These are phyloP conservation scores for Dacryopinax spathularia DNA, from an alignment of 768 basidiomycete genomes.

Conservation along the genomic window DNA sequence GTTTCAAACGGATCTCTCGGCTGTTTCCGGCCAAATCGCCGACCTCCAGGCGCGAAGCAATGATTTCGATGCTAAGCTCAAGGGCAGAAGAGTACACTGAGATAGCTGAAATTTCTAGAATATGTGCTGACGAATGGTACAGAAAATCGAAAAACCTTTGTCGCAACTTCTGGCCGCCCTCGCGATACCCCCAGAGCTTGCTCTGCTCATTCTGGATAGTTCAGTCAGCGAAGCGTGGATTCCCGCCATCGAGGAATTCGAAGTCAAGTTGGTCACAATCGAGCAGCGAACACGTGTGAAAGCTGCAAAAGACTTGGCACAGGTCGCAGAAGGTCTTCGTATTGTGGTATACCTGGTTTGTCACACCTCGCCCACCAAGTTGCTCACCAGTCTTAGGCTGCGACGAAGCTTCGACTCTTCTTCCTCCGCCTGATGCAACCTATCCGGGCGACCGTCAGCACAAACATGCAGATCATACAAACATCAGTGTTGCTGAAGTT, in stretches of 20 bases:
- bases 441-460: constrained; percentile 66
- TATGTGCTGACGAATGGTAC: not conserved
- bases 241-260: constrained; percentile 62
- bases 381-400: constrained; percentile 40
- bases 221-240: constrained; percentile 85
- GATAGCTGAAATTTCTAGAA: not conserved
- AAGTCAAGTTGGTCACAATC: constrained; percentile 51
- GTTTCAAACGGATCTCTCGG: constrained; percentile 86
- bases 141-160: constrained; percentile 84
- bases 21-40: constrained; percentile 91
- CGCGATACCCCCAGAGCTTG: constrained; percentile 65
- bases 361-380: not conserved
- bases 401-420: constrained; percentile 75
- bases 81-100: constrained; percentile 59
- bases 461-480: constrained; percentile 88
- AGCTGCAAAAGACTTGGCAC: constrained; percentile 67
- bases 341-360: constrained; percentile 64
- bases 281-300: constrained; percentile 68
- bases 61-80: constrained; percentile 75
- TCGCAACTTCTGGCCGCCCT: constrained; percentile 67
- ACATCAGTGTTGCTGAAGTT: constrained; percentile 76
- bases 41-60: constrained; percentile 83
- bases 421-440: constrained; percentile 74
- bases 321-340: constrained; percentile 73
- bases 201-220: constrained; percentile 66